phyloP scores from a whole-genome alignment of 2,329 filamentous ascomycete species.

The Tolypocladium guangdongense region DNA sequence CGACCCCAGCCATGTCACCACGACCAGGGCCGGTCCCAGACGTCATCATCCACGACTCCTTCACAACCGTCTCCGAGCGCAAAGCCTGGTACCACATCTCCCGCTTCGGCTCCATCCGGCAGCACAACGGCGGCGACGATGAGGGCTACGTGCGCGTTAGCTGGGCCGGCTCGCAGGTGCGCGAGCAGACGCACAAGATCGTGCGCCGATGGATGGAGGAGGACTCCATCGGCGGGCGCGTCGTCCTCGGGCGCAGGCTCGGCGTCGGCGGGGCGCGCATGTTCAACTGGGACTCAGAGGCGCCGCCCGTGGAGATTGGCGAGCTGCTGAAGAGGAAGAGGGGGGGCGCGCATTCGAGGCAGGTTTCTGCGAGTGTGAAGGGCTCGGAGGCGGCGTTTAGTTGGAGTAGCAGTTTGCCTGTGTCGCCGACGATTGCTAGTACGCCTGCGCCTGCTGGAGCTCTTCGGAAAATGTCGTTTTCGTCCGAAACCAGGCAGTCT shows the following conservation, averaged over 20 bases:
- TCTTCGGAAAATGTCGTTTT: too few species aligned
- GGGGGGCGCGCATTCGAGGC: slow-evolving; percentile 3
- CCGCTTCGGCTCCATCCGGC: slow-evolving; percentile 45
- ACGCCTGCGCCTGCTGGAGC: background rate
- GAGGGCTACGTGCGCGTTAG: slow-evolving; percentile 48
- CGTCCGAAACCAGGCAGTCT: too few species aligned
- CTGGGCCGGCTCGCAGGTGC: slow-evolving; percentile 45
- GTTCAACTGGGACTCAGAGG: slow-evolving; percentile 51
- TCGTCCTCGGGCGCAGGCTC: slow-evolving; percentile 24
- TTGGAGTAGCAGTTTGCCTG: slow-evolving; percentile 4
- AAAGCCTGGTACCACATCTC: slow-evolving; percentile 57
- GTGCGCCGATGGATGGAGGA: slow-evolving; percentile 58
- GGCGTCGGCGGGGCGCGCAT: slow-evolving; percentile 33
- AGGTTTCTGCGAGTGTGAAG: background rate
- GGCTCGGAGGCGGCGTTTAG: slow-evolving; percentile 16
- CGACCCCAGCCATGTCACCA: slow-evolving; percentile 9
- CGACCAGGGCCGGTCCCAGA: slow-evolving; percentile 31
- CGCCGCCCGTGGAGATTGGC: slow-evolving; percentile 36
- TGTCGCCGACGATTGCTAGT: slow-evolving; percentile 3
- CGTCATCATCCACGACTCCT: slow-evolving; percentile 38
- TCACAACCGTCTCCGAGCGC: slow-evolving; percentile 44
- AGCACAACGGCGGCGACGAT: slow-evolving; percentile 45
- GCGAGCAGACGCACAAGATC: slow-evolving; percentile 42
- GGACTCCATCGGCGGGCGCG: slow-evolving; percentile 45
- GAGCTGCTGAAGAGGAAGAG: slow-evolving; percentile 21